Conservation (phyloP, 2,329 filamentous ascomycete genomes). For the Aspergillus eucalypticola region DNA sequence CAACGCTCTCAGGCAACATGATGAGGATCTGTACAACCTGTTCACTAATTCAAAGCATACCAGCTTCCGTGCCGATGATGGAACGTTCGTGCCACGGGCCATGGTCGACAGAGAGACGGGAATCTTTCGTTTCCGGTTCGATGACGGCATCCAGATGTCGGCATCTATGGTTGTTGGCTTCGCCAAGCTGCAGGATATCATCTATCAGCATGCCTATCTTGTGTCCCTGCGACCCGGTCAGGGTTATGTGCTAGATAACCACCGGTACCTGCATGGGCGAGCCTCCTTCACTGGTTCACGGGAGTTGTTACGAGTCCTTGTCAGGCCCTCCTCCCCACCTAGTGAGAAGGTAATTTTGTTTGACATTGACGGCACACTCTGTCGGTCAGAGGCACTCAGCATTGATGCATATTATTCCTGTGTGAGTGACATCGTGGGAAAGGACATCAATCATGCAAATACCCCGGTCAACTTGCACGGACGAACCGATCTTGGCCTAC, state of each 20-base stretch:
- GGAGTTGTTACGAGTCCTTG: constrained; percentile 14
- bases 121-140: constrained; percentile 18
- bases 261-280: constrained; percentile 16
- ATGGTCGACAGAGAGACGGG: constrained; percentile 9
- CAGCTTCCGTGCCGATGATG: constrained; percentile 14
- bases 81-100: constrained; percentile 14
- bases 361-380: constrained; percentile 18
- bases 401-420: constrained; percentile 19
- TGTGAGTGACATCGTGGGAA: constrained; percentile 13
- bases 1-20: constrained; percentile 10
- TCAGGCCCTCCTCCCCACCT: constrained; percentile 4
- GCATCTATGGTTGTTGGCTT: constrained; percentile 10
- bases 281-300: constrained; percentile 14
- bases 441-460: constrained; percentile 15
- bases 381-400: constrained; percentile 17
- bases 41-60: constrained; percentile 11
- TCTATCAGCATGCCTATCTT: constrained; percentile 13
- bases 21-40: constrained; percentile 10
- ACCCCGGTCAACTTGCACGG: constrained; percentile 17
- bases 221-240: constrained; percentile 12
- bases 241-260: constrained; percentile 17
- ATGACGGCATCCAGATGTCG: constrained; percentile 16
- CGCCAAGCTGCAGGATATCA: constrained; percentile 2
- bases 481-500: constrained; percentile 15
- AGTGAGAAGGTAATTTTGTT: constrained; percentile 11